Evolutionary conservation across 371 early-diverging fungal species (phyloP), one percentile per base, ranked within the genome.

Genomic region (Phascolomyces articulosus): DNA sequence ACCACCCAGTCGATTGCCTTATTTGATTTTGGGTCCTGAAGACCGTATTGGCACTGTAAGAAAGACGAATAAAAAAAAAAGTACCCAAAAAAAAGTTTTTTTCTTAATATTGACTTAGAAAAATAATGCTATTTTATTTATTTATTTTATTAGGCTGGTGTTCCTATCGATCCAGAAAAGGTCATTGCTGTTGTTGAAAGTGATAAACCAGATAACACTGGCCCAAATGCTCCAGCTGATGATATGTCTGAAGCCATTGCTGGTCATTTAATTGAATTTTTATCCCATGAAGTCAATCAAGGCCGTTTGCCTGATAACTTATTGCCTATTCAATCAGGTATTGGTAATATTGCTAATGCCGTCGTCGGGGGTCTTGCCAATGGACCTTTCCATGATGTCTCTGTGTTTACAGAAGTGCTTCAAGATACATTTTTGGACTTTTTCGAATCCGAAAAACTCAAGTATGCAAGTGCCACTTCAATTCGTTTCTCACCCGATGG

Each of bases 331-430:
- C 84, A 84, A 60, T 81, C 82, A 15, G 84, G 84, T 64, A 82
- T 84, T 58, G 84, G 84, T 69, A 84, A 84, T 69, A 84, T 84
- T 66, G 84, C 84, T 28, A 84, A 84, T 65, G 80, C 82, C 29
- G 79, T 84, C 21, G 79, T 84, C 68, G 82, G 82, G 58, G 84
- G 84, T 62, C 69, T 84, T 29, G 82, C 82, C 48, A 75, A 78
- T 26, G 78, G 79, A 4, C 74, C 70, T 4, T 84, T 84, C 64
- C 58, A 79, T 34, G 70, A 84, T 55, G 82, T 84, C 54, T 76
- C 80, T 64, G 84, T 84, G 77, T 82, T 73, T 55, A 82, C 82
- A 51, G 82, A 82, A 69, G 82, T 82, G 16, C 68, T 79, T 48
- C 77, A 77, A 65, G 84, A 84, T 53, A 84, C 84, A 26, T 84